Evolutionary conservation across 2,329 filamentous ascomycete genomes (phyloP).

Genomic region (Botrytis sinoallii): DNA sequence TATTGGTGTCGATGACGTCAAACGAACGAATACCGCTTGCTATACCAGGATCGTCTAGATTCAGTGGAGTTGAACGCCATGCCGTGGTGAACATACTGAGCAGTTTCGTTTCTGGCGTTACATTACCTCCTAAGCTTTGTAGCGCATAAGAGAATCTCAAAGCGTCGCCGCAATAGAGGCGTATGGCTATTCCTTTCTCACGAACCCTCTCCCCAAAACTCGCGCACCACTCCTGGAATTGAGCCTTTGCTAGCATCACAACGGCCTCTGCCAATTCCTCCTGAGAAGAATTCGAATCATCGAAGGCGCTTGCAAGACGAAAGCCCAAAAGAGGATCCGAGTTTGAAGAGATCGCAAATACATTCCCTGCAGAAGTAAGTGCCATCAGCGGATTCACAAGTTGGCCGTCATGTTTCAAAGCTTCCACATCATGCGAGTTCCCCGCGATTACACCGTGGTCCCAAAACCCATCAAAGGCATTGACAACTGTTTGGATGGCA

Average conservation of each 20-base stretch:
- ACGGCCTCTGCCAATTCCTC: background rate
- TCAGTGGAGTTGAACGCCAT: background rate
- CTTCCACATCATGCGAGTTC: background rate
- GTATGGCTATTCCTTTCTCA: background rate
- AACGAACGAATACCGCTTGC: background rate
- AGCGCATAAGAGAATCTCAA: conserved; percentile 22
- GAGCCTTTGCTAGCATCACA: conserved; percentile 6
- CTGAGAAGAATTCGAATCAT: background rate
- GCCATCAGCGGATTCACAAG: conserved; percentile 21
- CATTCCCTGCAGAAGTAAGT: background rate
- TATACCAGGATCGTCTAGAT: background rate
- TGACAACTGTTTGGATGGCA: background rate
- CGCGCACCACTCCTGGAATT: conserved; percentile 16
- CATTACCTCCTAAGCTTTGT: conserved; percentile 13
- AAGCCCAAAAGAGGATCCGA: conserved; percentile 23
- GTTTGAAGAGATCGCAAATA: conserved; percentile 14
- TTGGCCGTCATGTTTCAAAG: background rate
- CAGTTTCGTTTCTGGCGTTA: background rate
- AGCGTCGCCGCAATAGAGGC: conserved; percentile 23
- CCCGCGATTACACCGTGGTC: conserved; percentile 8
- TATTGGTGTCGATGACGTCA: conserved; percentile 23
- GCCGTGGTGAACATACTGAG: background rate
- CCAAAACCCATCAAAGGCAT: background rate
- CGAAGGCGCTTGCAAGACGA: conserved; percentile 21
- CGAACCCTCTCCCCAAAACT: conserved; percentile 10